Conservation (phyloP, 495 filamentous ascomycete genomes). For the Penicillium lividum region DNA sequence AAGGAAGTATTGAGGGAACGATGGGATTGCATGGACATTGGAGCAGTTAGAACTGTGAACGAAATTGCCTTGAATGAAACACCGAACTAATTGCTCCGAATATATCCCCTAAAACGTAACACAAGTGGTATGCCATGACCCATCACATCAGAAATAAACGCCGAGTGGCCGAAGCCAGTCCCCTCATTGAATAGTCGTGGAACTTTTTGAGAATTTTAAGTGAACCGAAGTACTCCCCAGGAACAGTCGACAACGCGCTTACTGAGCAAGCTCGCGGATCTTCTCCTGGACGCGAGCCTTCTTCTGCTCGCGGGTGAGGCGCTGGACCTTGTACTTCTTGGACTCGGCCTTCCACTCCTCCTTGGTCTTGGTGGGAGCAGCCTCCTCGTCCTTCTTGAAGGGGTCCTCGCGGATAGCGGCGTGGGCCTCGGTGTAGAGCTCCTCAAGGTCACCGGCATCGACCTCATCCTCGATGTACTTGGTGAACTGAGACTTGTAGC, state of each 20-base stretch:
- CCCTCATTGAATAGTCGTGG: conserved; percentile 26
- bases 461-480: conserved; percentile 96
- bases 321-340: conserved; percentile 76
- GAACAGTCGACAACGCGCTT: conserved; percentile 27
- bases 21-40: conserved; percentile 36
- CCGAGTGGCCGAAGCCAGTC: conserved; percentile 29
- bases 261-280: conserved; percentile 65
- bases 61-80: conserved; percentile 35
- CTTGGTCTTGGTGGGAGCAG: conserved; percentile 84
- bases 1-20: conserved; percentile 32
- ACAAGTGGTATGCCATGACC: conserved; percentile 35
- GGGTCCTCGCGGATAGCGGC: conserved; percentile 96
- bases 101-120: conserved; percentile 25
- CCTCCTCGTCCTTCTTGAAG: conserved; percentile 88
- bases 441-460: conserved; percentile 96
- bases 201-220: conserved; percentile 27
- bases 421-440: conserved; percentile 93
- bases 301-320: conserved; percentile 80
- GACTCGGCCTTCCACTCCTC: conserved; percentile 96
- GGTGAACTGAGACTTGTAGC: conserved; percentile 96
- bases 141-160: conserved; percentile 32
- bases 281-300: conserved; percentile 78
- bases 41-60: conserved; percentile 36
- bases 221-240: conserved; percentile 22
- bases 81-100: conserved; percentile 36